Evolutionary conservation across 2,329 filamentous ascomycete genomes (phyloP).

Genomic region (Diplodia seriata): DNA sequence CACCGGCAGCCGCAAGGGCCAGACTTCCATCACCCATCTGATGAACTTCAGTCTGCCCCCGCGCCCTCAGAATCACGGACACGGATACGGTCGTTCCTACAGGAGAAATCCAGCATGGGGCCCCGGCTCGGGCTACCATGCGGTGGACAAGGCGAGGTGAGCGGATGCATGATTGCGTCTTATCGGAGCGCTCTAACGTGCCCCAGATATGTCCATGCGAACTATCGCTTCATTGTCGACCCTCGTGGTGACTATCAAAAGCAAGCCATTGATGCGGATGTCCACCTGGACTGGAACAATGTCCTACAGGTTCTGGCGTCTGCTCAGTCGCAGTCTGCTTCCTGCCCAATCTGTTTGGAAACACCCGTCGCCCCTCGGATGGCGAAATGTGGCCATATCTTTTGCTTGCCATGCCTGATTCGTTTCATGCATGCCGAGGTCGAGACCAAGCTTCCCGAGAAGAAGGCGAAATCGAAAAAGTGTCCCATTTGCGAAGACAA

Average conservation of each 20-base stretch:
- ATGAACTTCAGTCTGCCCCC: slow-evolving; percentile 88
- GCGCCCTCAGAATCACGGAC: slow-evolving; percentile 67
- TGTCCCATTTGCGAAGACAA: slow-evolving; percentile 95
- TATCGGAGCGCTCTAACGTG: slow-evolving; percentile 30
- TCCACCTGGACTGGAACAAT: slow-evolving; percentile 87
- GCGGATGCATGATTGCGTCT: slow-evolving; percentile 37
- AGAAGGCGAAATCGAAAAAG: slow-evolving; percentile 84
- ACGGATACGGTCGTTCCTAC: slow-evolving; percentile 52
- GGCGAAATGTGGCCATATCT: slow-evolving; percentile 97
- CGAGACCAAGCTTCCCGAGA: slow-evolving; percentile 67
- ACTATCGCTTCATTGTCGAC: slow-evolving; percentile 95
- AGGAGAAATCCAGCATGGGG: slow-evolving; percentile 82
- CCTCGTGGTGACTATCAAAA: slow-evolving; percentile 79
- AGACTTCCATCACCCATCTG: slow-evolving; percentile 95
- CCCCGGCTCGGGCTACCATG: slow-evolving; percentile 85
- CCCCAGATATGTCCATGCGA: slow-evolving; percentile 83
- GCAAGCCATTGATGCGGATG: slow-evolving; percentile 85
- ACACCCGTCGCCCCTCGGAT: slow-evolving; percentile 93
- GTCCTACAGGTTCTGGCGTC: slow-evolving; percentile 93
- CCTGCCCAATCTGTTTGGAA: slow-evolving; percentile 93
- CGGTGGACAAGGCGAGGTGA: slow-evolving; percentile 86
- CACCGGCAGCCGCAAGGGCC: slow-evolving; percentile 78
- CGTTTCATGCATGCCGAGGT: slow-evolving; percentile 92
- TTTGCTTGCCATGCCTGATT: slow-evolving; percentile 90
- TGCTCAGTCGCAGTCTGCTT: slow-evolving; percentile 82